Evolutionary conservation across 83 land plant genomes (phyloP).

Genomic region (Diphasiastrum complanatum): DNA sequence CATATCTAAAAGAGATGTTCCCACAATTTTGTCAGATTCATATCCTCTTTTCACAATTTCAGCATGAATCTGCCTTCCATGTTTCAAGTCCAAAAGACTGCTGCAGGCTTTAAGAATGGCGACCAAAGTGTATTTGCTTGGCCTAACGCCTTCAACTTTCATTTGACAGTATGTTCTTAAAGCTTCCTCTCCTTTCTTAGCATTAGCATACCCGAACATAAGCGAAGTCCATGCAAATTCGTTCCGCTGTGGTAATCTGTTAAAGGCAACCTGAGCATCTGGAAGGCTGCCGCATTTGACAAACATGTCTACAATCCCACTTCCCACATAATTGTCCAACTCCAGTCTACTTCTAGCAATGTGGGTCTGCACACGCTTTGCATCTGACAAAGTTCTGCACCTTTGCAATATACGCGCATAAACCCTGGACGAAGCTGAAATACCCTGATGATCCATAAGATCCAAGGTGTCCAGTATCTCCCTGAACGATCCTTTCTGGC

Average conservation of each 20-base stretch:
- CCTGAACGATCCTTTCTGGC: no score
- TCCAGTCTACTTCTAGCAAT: not conserved
- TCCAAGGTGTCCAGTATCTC: no score
- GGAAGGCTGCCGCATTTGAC: conserved; percentile 7
- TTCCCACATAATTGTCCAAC: not conserved
- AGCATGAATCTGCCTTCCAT: conserved; percentile 1
- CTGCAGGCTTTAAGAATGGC: not conserved
- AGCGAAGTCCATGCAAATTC: not conserved
- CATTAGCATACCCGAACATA: not conserved
- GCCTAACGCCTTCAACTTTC: not conserved
- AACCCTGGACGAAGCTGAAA: no score
- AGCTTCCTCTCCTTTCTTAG: not conserved
- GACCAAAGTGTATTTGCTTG: not conserved
- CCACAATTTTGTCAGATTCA: not conserved
- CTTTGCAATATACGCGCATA: no score
- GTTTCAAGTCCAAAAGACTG: not conserved
- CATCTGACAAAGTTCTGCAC: no score
- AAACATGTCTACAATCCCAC: not conserved
- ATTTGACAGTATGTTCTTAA: no score
- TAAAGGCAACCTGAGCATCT: not conserved
- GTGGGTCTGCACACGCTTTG: not conserved
- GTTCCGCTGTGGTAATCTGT: no score
- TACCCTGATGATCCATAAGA: no score
- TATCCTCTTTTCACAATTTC: not conserved
- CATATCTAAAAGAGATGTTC: conserved; percentile 6